These are phyloP conservation scores for Lipomyces mesembrius DNA, from an alignment of 805 yeast genomes.

Conservation along the genomic window DNA sequence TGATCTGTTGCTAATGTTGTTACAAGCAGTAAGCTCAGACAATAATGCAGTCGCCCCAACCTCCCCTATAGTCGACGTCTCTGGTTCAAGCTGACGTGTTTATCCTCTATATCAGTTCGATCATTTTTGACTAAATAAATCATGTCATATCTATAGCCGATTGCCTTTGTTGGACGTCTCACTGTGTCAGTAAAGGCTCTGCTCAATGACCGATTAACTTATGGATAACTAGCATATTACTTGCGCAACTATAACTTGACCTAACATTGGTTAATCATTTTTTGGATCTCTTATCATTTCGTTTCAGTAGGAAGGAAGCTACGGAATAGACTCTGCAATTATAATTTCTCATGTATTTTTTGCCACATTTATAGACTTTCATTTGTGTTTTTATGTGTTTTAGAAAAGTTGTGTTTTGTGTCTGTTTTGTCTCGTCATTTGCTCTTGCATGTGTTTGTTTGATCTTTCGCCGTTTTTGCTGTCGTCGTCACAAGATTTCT, in stretches of 20 bases:
- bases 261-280: not conserved
- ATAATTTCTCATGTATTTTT: not conserved
- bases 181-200: not conserved
- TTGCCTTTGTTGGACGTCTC: not conserved
- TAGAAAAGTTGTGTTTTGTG: slow-evolving; percentile 1
- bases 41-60: not conserved
- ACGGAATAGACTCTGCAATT: not conserved
- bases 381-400: not conserved
- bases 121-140: not conserved
- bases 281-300: not conserved
- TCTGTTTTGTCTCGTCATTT: not conserved
- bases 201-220: not conserved
- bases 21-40: not conserved
- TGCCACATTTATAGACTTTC: not conserved
- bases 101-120: not conserved
- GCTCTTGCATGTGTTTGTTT: slow-evolving; percentile 1
- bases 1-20: not conserved
- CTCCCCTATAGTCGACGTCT: not conserved
- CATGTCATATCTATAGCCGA: not conserved
- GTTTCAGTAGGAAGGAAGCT: not conserved
- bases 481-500: not conserved
- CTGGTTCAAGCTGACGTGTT: not conserved
- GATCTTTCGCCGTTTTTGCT: not conserved
- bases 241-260: not conserved
- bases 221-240: not conserved